phyloP scores from a whole-genome alignment of 1,284 basidiomycete species.

The Schizophyllum commune region DNA sequence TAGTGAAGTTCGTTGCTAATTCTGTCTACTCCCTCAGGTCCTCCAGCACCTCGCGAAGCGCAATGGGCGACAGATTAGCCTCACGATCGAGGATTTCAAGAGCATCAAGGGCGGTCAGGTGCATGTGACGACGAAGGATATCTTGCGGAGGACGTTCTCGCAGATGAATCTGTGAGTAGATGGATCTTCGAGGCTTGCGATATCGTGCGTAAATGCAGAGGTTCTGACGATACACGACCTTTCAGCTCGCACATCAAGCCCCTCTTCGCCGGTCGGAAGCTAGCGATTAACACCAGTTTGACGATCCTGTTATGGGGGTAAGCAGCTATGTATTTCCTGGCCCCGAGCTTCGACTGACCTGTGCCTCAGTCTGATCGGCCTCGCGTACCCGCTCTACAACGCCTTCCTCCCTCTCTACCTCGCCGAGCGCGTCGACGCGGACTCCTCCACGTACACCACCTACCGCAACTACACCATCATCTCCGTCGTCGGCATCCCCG shows the following conservation, averaged over 20 bases:
- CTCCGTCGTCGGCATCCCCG: conserved; percentile 45
- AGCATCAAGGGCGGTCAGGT: conserved; percentile 21
- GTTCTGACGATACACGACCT: neutral
- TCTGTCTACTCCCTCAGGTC: conserved; percentile 19
- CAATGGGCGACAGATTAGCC: conserved; percentile 38
- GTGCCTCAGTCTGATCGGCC: conserved; percentile 37
- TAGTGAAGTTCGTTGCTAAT: neutral
- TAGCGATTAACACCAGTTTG: conserved; percentile 43
- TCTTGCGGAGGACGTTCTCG: conserved; percentile 30
- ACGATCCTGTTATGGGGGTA: conserved; percentile 49
- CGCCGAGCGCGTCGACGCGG: conserved; percentile 26
- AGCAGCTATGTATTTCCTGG: conserved; percentile 7
- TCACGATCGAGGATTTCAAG: conserved; percentile 37
- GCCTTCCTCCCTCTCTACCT: conserved; percentile 48
- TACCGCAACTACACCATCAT: conserved; percentile 46
- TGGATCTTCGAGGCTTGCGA: no score
- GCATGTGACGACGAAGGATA: conserved; percentile 13
- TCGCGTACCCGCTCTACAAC: conserved; percentile 55
- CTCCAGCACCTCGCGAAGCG: conserved; percentile 42
- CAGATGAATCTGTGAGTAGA: conserved; percentile 31
- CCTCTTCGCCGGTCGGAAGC: conserved; percentile 41
- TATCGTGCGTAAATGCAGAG: neutral
- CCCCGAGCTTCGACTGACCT: neutral
- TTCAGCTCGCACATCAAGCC: conserved; percentile 38
- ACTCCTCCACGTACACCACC: conserved; percentile 24